These are phyloP conservation scores for Cinnamomum chago DNA, from an alignment of 164 flowering plant genomes.

Conservation along the genomic window DNA sequence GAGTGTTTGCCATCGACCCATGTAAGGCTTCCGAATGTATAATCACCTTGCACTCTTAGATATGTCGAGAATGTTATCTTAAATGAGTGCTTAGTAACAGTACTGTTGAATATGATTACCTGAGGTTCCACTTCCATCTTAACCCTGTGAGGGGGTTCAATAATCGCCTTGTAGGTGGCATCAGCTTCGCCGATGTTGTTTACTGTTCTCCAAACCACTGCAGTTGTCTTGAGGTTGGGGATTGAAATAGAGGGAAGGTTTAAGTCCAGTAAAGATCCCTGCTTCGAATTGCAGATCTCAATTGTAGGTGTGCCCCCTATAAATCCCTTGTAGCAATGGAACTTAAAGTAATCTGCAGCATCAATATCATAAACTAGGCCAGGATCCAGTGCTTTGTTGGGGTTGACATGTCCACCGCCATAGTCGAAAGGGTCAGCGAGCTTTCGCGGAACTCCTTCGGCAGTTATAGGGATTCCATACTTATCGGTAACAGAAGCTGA, in stretches of 20 bases:
- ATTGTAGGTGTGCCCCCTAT: too few relatives aligned
- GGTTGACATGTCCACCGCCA: slow-evolving; percentile 39
- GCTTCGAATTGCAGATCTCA: neutral
- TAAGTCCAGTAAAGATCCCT: slow-evolving; percentile 16
- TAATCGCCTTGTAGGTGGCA: slow-evolving; percentile 27
- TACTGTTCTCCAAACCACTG: slow-evolving; percentile 34
- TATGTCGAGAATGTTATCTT: slow-evolving; percentile 27
- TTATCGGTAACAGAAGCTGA: neutral
- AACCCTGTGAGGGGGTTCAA: slow-evolving; percentile 42
- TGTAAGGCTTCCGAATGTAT: slow-evolving; percentile 39
- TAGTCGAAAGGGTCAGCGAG: slow-evolving; percentile 39
- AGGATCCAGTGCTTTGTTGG: slow-evolving; percentile 35
- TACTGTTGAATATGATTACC: slow-evolving; percentile 35
- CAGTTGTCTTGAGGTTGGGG: slow-evolving; percentile 29
- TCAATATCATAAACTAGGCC: slow-evolving; percentile 38
- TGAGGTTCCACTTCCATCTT: slow-evolving; percentile 37
- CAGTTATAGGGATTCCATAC: neutral
- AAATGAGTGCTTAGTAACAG: slow-evolving; percentile 30
- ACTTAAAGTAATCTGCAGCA: slow-evolving; percentile 20
- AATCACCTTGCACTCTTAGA: slow-evolving; percentile 33
- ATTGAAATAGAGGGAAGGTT: slow-evolving; percentile 49
- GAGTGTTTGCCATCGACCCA: slow-evolving; percentile 45
- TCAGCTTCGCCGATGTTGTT: slow-evolving; percentile 34
- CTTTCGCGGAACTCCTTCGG: slow-evolving; percentile 27
- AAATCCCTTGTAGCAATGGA: too few relatives aligned